These are phyloP conservation scores for Diaporthe citriasiana DNA, from an alignment of 2,329 filamentous ascomycete species.

Conservation along the genomic window DNA sequence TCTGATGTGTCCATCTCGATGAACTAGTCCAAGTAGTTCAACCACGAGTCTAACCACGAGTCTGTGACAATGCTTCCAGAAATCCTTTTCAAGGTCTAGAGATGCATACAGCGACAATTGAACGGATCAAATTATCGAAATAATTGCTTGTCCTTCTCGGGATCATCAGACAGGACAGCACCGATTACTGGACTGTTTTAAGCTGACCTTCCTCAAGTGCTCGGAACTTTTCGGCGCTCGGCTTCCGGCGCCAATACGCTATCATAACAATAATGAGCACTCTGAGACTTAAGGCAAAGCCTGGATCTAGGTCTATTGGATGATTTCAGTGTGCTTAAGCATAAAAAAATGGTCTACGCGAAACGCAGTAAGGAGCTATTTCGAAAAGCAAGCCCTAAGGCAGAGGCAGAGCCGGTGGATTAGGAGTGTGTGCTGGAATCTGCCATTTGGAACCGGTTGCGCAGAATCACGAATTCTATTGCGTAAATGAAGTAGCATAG, in stretches of 20 bases:
- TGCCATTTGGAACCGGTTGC: no score
- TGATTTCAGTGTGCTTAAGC: not conserved
- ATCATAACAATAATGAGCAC: not conserved
- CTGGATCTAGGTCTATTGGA: no score
- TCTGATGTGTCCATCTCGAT: not conserved
- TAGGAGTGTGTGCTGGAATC: not conserved
- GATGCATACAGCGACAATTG: not conserved
- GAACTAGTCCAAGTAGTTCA: no score
- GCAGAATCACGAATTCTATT: no score
- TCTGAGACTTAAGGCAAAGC: not conserved
- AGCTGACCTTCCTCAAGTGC: no score
- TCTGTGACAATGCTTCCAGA: not conserved
- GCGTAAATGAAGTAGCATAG: fast-evolving
- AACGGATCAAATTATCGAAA: no score
- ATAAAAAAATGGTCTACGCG: fast-evolving
- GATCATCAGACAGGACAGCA: not conserved
- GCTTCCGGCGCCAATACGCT: not conserved
- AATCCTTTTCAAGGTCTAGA: not conserved
- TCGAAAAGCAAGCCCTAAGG: no score
- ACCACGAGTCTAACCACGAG: not conserved
- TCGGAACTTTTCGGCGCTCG: not conserved
- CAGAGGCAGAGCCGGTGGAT: not conserved
- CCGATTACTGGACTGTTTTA: not conserved
- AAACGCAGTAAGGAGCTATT: no score
- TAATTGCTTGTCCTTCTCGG: no score